Base-by-base conservation (phyloP, 2,329 filamentous ascomycete species). In the Fusarium neocosmosporiellum region DNA sequence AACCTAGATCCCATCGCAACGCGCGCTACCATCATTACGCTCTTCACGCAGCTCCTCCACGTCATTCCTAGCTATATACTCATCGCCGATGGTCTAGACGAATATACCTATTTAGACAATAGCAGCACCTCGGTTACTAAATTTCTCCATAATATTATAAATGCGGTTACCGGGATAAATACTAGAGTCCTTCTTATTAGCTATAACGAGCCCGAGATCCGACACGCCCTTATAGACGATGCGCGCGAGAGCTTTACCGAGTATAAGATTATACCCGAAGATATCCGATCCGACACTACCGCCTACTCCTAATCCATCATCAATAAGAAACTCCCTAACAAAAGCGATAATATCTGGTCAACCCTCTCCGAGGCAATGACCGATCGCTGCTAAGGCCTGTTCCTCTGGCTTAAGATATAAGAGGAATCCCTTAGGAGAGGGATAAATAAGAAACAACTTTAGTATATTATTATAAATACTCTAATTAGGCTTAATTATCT, bases 81-180 rank as follows among this genome's bases (percentile, higher is more conserved):
- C 7, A 31, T 82, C 0, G 31, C 80, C 0, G 81, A 83, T 36
- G 81, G 82, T 1, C 67, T 83, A 14, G 81, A 84, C 16, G 81
- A 84, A 63, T 84, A 79, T 5, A 63, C 62, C 0, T 41, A 54
- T 2, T 7, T 68, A n/a, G 41, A 29, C 0, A 29, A 24, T 0
- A 20, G 20, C 0, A 41, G 46, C 24, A 34, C 10, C 3, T 73
- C 71, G 0, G 59, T 77, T 1, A 10, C 58, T 0, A 31, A 31
- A 0, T 80, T 81, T 41, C 36, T 81, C 2, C 24, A 61, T 0
- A 70, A 59, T 1, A 10, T 79, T 1, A 67, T 20, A 3, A 1
- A 55, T 0, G 65, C 71, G 0, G 59, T 67, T 1, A 4, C 20
- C 0, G 29, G 62, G 3, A 76, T 73, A 0, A 7, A 65, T 5